A percentile compares a stretch with the other conserved stretches of the same genome.
phyloP scores from a whole-genome alignment of 2,329 filamentous ascomycete species.

The Rosellinia necatrix region DNA sequence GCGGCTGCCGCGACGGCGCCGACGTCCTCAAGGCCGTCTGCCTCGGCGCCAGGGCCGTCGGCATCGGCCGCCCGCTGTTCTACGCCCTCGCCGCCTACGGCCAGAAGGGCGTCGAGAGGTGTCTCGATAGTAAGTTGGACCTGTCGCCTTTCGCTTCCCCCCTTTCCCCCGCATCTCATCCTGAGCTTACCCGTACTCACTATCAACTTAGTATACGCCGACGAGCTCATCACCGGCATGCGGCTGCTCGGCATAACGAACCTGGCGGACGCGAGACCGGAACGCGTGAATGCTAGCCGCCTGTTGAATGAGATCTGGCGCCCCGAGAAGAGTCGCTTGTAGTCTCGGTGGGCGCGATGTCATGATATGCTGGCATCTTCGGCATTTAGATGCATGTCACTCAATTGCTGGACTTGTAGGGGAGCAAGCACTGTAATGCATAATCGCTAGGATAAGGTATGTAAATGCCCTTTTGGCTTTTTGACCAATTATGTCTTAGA shows the following conservation, averaged over 20 bases:
- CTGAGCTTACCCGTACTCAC: constrained; percentile 23
- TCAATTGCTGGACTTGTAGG: too few relatives aligned
- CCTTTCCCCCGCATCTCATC: neutral
- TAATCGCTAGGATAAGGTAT: too few relatives aligned
- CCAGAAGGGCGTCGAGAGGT: constrained; percentile 38
- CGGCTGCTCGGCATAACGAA: constrained; percentile 54
- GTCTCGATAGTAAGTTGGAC: constrained; percentile 35
- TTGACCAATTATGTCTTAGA: neutral
- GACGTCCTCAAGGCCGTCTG: constrained; percentile 54
- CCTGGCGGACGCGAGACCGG: constrained; percentile 52
- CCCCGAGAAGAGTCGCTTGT: constrained; percentile 37
- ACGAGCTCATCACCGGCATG: constrained; percentile 56
- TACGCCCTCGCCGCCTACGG: constrained; percentile 48
- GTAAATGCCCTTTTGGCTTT: too few relatives aligned
- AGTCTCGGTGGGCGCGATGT: too few relatives aligned
- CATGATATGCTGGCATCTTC: too few relatives aligned
- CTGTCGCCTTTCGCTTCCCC: neutral
- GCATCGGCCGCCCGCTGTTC: constrained; percentile 51
- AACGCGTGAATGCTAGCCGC: constrained; percentile 52
- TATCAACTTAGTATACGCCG: constrained; percentile 31
- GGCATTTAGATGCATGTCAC: too few relatives aligned
- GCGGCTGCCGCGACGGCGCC: constrained; percentile 51
- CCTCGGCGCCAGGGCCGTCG: constrained; percentile 52
- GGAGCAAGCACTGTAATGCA: too few relatives aligned
- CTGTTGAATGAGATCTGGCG: constrained; percentile 42